phyloP scores from a whole-genome alignment of 768 basidiomycete species.

The Mycena kentingensis region DNA sequence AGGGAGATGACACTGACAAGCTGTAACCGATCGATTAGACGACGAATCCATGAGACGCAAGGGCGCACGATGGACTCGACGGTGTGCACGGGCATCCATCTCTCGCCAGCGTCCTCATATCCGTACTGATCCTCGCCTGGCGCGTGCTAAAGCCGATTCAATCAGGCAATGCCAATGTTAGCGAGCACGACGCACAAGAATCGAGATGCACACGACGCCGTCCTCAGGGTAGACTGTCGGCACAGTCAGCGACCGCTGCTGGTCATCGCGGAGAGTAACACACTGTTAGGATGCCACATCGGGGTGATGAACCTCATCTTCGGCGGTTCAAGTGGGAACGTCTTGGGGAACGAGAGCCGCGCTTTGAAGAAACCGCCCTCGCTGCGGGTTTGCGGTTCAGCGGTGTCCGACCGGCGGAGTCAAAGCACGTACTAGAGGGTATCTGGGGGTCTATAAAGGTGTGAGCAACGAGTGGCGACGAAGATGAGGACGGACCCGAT shows the following conservation, averaged over 20 bases:
- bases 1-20: conserved; percentile 96
- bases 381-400: conserved; percentile 41
- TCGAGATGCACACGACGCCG: conserved; percentile 94
- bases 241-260: conserved; percentile 9
- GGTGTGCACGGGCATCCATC: conserved; percentile 97
- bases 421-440: conserved; percentile 75
- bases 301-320: conserved; percentile 95
- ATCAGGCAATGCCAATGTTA: conserved; percentile 1
- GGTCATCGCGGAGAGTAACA: conserved; percentile 28
- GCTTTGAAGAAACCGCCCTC: conserved; percentile 98
- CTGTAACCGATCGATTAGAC: conserved; percentile 42
- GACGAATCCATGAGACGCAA: background rate
- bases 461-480: conserved; percentile 19
- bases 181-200: conserved; percentile 59
- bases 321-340: conserved; percentile 89
- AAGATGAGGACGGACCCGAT: conserved; percentile 67
- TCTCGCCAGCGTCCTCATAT: conserved; percentile 94
- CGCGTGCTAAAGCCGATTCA: conserved; percentile 62
- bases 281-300: conserved; percentile 98
- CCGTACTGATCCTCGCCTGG: conserved; percentile 97
- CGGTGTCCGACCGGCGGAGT: conserved; percentile 1
- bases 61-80: conserved; percentile 88
- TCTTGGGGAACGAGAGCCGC: conserved; percentile 81
- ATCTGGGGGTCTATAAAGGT: conserved; percentile 72
- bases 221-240: conserved; percentile 84